Base-by-base conservation (phyloP, 306 rosid species). In the Prunus mira region DNA sequence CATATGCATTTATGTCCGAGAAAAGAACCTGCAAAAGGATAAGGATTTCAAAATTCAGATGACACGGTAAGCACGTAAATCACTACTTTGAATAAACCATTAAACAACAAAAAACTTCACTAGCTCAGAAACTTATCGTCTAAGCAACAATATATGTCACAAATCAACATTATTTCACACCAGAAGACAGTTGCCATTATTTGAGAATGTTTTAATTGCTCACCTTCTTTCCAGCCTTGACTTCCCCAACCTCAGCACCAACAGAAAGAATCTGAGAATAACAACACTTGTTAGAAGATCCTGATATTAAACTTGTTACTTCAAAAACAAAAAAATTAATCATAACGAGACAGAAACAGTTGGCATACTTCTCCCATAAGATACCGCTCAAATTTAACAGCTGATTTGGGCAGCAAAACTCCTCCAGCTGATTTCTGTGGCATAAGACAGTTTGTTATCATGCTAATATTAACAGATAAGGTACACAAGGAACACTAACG, bases 321-420 rank as follows among this genome's bases (percentile, higher is more conserved):
- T 13, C 3, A 38, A 43, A 41, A 28, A 28, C 30, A 28, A 20
- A 45, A 7, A 45, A 46, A 32, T 3, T 27, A 2, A 30, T 24
- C 10, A 18, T 25, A 27, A 51, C 46, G 66, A 77, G 34, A 82
- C 41, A n/a, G 24, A 24, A 64, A 72, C 47, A 13, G 27, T 67
- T 51, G 17, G 65, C 56, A 43, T 87, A 95, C 99, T 81, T 92
- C 97, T 78, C 99, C 99, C 66, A 83, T 64, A 2, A 95, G 97
- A 82, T 95, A 91, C 46, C 90, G 93, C 86, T 95, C 99, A 66
- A 85, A 95, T 78, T 95, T 95, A 69, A 95, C 99, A 3, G 97
- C 97, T 54, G 99, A 86, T 64, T 83, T 92, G 71, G 98, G 99
- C 82, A 95, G 76, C 81, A 92, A 72, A 79, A 95, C 86, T 83